phyloP scores from a whole-genome alignment of 2,329 filamentous ascomycete genomes.

The Colletotrichum nymphaeae region DNA sequence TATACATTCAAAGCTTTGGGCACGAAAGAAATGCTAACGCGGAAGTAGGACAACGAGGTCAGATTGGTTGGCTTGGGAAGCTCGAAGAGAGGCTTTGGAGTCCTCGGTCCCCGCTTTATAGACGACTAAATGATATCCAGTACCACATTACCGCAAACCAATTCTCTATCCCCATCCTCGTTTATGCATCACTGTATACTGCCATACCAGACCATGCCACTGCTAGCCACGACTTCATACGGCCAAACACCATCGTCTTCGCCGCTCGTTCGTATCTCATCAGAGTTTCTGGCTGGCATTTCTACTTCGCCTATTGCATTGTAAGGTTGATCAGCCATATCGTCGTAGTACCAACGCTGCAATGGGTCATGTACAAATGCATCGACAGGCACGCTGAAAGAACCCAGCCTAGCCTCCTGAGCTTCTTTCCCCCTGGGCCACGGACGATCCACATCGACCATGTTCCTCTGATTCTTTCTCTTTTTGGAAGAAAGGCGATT shows the following conservation, averaged over 20 bases:
- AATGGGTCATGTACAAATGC: not conserved
- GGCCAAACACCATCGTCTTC: not conserved
- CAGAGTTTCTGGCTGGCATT: too few relatives aligned
- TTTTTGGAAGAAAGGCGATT: not conserved
- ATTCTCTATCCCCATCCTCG: not conserved
- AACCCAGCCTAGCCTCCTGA: not conserved
- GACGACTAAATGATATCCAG: constrained; percentile 30
- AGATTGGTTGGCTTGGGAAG: constrained; percentile 98
- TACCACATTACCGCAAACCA: not conserved
- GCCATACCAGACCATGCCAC: not conserved
- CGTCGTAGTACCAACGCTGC: not conserved
- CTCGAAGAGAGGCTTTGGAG: constrained; percentile 76
- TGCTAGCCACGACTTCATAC: not conserved
- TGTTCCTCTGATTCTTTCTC: too few relatives aligned
- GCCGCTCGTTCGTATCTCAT: not conserved
- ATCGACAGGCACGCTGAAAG: not conserved
- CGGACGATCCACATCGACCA: not conserved
- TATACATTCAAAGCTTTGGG: constrained; percentile 38
- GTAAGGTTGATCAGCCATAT: not conserved
- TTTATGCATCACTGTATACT: not conserved
- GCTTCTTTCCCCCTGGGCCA: not conserved
- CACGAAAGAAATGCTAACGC: constrained; percentile 11
- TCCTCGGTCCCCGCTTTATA: constrained; percentile 72
- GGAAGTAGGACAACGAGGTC: constrained; percentile 84
- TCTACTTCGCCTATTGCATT: not conserved